Evolutionary conservation across 1,284 basidiomycete species (phyloP), one percentile per base, ranked within the genome.

Genomic region (Fomitopsis pinicola): DNA sequence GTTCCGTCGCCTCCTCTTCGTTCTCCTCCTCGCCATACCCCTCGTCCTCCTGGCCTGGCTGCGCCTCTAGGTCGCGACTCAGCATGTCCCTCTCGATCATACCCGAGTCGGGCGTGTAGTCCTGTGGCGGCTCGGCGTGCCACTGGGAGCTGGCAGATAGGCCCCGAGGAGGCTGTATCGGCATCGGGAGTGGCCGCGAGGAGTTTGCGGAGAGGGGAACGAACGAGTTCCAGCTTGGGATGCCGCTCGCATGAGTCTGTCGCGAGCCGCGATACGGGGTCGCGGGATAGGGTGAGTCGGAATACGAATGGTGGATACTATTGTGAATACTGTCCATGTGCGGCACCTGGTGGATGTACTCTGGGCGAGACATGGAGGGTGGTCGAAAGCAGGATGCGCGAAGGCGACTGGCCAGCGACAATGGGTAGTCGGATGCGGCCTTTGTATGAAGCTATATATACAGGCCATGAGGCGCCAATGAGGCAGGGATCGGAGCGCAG

Each of bases 381-480:
- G 48, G 5, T 5, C 15, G 15, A 38, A 54, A 30, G 52, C 5
- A 50, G 15, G 28, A 33, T 33, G 22, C 30, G 30, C 30, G 30
- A 33, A 0, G 30, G 30, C 30, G 30, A 33, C 2, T 33, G 30
- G 3, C 30, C 30, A 33, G 30, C 30, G 15, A 28, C 12, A 10
- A 22, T 30, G 8, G n/a, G 44, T 19, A 10, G 19, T 8, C 19
- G 9, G 22, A 9, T 45, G 45, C 26, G 28, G 28, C 15, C 26
- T 33, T 50, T 33, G 48, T 50, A 50, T 12, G 60, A 58, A 55
- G 55, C 55, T 59, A 56, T 61, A 55, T 59, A 53, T 42, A 33
- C 35, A 42, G 62, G 30, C 30, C 64, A 67, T 66, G 66, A 64
- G 67, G 66, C 42, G n/a, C 19, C 62, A 64, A 67, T 58, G 67